Conservation (phyloP, 108 stramenopile species). For the Discostella stelligeroides region DNA sequence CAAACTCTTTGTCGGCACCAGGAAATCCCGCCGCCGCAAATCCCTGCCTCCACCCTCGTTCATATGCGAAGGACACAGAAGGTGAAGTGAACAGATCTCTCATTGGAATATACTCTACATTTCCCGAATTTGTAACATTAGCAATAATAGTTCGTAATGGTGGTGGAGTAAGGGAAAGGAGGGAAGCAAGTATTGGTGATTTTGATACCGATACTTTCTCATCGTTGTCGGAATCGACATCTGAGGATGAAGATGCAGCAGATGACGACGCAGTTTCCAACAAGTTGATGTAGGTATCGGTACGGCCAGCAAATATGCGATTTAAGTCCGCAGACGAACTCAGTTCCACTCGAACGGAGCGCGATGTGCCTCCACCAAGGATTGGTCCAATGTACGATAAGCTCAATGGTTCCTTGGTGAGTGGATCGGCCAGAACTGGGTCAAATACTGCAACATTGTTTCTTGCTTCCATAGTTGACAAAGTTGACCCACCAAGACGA, state of each 20-base stretch:
- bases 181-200: constrained; percentile 36
- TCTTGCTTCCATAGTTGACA: not conserved
- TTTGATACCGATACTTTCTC: constrained; percentile 17
- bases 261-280: constrained; percentile 53
- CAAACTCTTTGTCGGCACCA: constrained; percentile 86
- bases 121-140: constrained; percentile 49
- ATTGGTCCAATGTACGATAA: constrained; percentile 44
- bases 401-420: constrained; percentile 69
- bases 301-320: constrained; percentile 49
- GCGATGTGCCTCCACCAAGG: constrained; percentile 44
- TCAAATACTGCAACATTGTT: constrained; percentile 38
- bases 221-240: constrained; percentile 7
- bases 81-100: constrained; percentile 91
- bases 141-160: constrained; percentile 64
- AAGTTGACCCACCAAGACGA: constrained; percentile 26
- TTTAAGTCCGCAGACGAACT: constrained; percentile 50
- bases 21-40: constrained; percentile 93
- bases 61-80: constrained; percentile 89
- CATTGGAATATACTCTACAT: constrained; percentile 63
- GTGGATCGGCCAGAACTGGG: constrained; percentile 71
- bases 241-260: not conserved
- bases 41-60: constrained; percentile 93
- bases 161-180: constrained; percentile 65
- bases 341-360: constrained; percentile 42
- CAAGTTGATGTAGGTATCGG: constrained; percentile 69